Base-by-base conservation (phyloP, 306 rosid species). In the Glycine tomentella region DNA sequence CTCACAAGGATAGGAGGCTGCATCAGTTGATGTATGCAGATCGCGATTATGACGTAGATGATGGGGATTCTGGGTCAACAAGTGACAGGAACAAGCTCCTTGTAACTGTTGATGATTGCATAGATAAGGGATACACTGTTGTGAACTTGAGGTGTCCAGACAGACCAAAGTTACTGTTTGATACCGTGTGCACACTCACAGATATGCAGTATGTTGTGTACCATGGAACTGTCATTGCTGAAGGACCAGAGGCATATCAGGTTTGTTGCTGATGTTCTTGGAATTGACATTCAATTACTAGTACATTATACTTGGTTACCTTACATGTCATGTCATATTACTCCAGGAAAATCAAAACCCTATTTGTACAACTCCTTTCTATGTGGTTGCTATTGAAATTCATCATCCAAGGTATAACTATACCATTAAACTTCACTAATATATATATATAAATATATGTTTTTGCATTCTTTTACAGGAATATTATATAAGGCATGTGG, bases 1-100 rank as follows among this genome's bases (percentile, higher is more conserved):
- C 99, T 72, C 98, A 95, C 76, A 95, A 95, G 92, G 98, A 95
- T 46, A 87, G 99, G 86, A 89, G 99, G 89, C 90, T 95, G 82
- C 99, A 95, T 56, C 99, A 95, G 73, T 82, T 95, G 98, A 95
- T 95, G 99, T 95, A 95, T 36, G 99, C 97, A 3, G 98, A 93
- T 74, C 99, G 99, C 1, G 99, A 95, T 86, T 95, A 93, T 64
- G 98, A 90, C 53, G 64, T 79, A 10, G 82, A 69, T 13, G 87
- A 85, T 62, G 75, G 76, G 20, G 90, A 88, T 67, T 74, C 76
- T 69, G 88, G 84, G 49, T 57, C 97, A 53, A 82, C 86, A 25
- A 85, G 89, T 81, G 89, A 88, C n/a, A 84, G 82, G 79, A 91
- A 81, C 66, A 91, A 86, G 76, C 90, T 89, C 56, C 79, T 77